These are phyloP conservation scores for Nemania diffusa DNA, from an alignment of 2,329 filamentous ascomycete species.

Conservation along the genomic window DNA sequence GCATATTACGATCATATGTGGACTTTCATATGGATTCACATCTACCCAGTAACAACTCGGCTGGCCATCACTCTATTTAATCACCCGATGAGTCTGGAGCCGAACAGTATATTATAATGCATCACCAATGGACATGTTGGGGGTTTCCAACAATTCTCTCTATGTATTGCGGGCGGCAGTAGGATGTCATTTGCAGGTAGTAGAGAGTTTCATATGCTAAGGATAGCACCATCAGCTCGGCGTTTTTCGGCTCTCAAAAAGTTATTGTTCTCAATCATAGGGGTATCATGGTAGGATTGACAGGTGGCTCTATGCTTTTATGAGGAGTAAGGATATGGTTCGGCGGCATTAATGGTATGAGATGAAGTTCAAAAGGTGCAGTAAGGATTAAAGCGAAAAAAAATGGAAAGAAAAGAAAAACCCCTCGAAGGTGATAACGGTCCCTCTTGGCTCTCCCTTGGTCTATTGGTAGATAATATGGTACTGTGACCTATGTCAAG, in stretches of 20 bases:
- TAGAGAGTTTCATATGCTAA: constrained; percentile 13
- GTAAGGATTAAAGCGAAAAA: not conserved
- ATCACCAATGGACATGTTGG: not conserved
- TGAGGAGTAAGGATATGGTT: constrained; percentile 5
- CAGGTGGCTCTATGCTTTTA: not conserved
- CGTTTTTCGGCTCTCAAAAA: constrained; percentile 28
- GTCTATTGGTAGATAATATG: not conserved
- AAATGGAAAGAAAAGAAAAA: not conserved
- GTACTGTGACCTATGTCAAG: no score
- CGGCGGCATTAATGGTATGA: constrained; percentile 13
- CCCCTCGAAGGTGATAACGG: not conserved
- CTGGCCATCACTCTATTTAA: not conserved
- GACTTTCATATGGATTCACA: not conserved
- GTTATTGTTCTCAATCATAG: constrained; percentile 8
- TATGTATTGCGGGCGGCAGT: not conserved
- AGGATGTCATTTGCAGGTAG: constrained; percentile 22
- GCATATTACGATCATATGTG: not conserved
- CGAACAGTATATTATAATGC: not conserved
- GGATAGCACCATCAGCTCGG: constrained; percentile 28
- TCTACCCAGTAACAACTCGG: not conserved
- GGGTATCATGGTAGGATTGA: constrained; percentile 6
- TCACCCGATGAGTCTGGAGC: not conserved
- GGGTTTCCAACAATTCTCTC: not conserved
- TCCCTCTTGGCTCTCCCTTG: not conserved
- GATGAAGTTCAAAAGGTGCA: not conserved